phyloP scores from a whole-genome alignment of 768 basidiomycete species.

The Royoungia palumana region DNA sequence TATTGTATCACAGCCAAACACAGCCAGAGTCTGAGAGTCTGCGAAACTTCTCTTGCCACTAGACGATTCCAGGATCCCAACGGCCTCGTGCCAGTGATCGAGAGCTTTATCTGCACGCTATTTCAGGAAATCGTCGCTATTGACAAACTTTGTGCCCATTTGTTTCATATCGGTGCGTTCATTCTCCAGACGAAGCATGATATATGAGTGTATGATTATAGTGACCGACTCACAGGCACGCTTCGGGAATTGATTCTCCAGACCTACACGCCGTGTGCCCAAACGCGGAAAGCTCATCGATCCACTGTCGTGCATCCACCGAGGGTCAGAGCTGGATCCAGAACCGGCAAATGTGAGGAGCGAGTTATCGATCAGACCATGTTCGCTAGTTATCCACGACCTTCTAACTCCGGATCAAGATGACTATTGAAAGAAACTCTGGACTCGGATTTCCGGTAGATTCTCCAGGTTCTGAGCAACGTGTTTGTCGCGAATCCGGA shows the following conservation, averaged over 20 bases:
- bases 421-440: background rate
- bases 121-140: background rate
- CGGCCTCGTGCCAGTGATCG: conserved; percentile 15
- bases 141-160: background rate
- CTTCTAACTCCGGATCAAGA: background rate
- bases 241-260: conserved; percentile 22
- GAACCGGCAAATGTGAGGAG: conserved; percentile 9
- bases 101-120: conserved; percentile 1
- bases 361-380: background rate
- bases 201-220: conserved; percentile 1
- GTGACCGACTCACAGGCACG: conserved; percentile 13
- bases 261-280: conserved; percentile 8
- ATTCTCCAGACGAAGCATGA: conserved; percentile 8
- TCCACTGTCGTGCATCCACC: background rate
- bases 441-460: background rate
- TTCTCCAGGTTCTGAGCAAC: background rate
- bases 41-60: background rate
- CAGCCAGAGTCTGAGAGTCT: too few species aligned
- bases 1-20: conserved; percentile 4
- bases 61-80: conserved; percentile 5
- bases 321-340: conserved; percentile 2
- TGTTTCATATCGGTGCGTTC: background rate
- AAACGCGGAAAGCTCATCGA: conserved; percentile 10
- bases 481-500: background rate
- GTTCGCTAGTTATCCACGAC: background rate